phyloP scores from a whole-genome alignment of 2,329 filamentous ascomycete genomes.

The Pseudophaeomoniella oleicola region DNA sequence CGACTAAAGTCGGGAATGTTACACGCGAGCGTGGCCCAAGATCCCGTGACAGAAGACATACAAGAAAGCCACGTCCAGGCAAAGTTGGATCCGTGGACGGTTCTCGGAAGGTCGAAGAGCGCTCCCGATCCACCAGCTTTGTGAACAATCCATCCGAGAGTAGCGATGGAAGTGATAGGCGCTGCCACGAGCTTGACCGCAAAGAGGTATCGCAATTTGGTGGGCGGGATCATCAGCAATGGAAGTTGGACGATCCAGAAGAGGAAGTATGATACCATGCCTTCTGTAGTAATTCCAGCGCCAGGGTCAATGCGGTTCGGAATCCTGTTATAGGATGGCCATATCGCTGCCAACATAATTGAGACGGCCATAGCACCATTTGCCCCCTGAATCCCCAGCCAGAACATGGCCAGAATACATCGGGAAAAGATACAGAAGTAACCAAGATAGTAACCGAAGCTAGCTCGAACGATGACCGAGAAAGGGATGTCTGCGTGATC shows the following conservation, averaged over 20 bases:
- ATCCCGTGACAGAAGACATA: slow-evolving; percentile 16
- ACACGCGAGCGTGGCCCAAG: slow-evolving; percentile 15
- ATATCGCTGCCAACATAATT: slow-evolving; percentile 35
- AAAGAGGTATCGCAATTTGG: slow-evolving; percentile 39
- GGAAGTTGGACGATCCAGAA: slow-evolving; percentile 42
- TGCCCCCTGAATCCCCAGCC: slow-evolving; percentile 19
- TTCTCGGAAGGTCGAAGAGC: slow-evolving; percentile 31
- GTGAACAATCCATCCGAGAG: slow-evolving; percentile 15
- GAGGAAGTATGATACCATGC: slow-evolving; percentile 43
- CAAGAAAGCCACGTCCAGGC: slow-evolving; percentile 25
- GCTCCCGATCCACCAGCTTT: slow-evolving; percentile 36
- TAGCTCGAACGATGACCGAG: slow-evolving; percentile 39
- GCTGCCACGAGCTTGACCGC: slow-evolving; percentile 29
- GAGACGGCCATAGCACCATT: slow-evolving; percentile 30
- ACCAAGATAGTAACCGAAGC: slow-evolving; percentile 43
- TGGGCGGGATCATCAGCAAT: slow-evolving; percentile 40
- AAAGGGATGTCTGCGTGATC: slow-evolving; percentile 37
- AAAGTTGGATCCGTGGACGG: slow-evolving; percentile 34
- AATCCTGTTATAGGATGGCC: slow-evolving; percentile 40
- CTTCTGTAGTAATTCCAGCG: slow-evolving; percentile 41
- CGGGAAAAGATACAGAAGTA: slow-evolving; percentile 40
- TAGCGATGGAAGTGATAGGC: slow-evolving; percentile 17
- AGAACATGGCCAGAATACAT: slow-evolving; percentile 41
- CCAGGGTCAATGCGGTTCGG: slow-evolving; percentile 36
- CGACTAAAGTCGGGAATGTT: slow-evolving; percentile 40